phyloP scores from a whole-genome alignment of 441 rosid species.

The Flueggea neowawraea region DNA sequence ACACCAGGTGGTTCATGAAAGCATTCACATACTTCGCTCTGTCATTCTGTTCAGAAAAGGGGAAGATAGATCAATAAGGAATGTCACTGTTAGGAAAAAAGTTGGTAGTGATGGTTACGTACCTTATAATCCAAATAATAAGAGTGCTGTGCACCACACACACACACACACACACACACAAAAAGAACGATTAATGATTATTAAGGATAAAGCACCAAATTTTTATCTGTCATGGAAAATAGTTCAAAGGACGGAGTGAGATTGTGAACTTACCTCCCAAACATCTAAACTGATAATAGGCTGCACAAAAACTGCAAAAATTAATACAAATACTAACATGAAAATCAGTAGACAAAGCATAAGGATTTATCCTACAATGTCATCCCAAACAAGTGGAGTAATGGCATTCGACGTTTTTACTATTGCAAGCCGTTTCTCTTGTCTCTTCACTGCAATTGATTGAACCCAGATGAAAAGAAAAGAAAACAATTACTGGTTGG shows the following conservation, averaged over 20 bases:
- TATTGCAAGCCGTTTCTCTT: slow-evolving; percentile 65
- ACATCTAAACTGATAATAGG: slow-evolving; percentile 82
- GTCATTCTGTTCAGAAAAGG: too few species aligned
- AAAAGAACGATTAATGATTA: not conserved
- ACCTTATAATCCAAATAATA: slow-evolving; percentile 94
- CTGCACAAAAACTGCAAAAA: slow-evolving; percentile 41
- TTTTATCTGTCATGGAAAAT: too few species aligned
- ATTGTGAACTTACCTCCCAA: slow-evolving; percentile 72
- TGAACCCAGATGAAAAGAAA: too few species aligned
- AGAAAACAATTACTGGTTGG: too few species aligned
- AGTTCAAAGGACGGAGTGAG: too few species aligned
- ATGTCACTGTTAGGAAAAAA: too few species aligned
- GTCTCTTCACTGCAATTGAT: slow-evolving; percentile 58
- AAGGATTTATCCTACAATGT: slow-evolving; percentile 53
- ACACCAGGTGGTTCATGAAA: too few species aligned
- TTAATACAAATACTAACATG: slow-evolving; percentile 13
- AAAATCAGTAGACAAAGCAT: not conserved
- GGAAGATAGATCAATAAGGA: too few species aligned
- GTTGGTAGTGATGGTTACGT: slow-evolving; percentile 1
- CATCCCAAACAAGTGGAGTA: slow-evolving; percentile 77
- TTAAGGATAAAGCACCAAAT: too few species aligned
- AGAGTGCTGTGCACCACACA: slow-evolving; percentile 59
- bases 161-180: too few species aligned
- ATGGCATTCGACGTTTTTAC: slow-evolving; percentile 70
- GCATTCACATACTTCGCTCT: too few species aligned